phyloP scores from a whole-genome alignment of 495 filamentous ascomycete species.

The Penicillium samsonianum region DNA sequence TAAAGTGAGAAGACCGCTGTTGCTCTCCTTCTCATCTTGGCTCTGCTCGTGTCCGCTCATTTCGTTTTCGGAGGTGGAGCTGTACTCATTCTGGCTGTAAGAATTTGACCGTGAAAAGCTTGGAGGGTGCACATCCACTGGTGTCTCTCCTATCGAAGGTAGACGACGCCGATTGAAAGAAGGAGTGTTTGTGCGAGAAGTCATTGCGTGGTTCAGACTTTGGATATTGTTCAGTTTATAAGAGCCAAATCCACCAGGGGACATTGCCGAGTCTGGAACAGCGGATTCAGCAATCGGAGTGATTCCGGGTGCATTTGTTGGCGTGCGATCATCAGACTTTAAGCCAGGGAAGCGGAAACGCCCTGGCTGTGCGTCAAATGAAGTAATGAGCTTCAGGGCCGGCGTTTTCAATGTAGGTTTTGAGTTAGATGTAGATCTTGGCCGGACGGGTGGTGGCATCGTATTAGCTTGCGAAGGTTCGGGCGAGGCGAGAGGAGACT shows the following conservation, averaged over 20 bases:
- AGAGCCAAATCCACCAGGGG: conserved; percentile 68
- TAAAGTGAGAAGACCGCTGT: conserved; percentile 39
- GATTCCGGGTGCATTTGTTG: conserved; percentile 70
- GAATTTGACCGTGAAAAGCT: conserved; percentile 41
- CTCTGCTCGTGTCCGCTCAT: conserved; percentile 31
- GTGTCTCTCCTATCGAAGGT: conserved; percentile 83
- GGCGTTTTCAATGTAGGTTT: conserved; percentile 67
- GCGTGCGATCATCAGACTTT: conserved; percentile 68
- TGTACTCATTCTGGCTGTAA: conserved; percentile 48
- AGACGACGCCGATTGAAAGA: conserved; percentile 68
- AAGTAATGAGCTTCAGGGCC: conserved; percentile 90
- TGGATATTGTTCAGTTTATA: conserved; percentile 61
- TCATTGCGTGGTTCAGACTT: conserved; percentile 65
- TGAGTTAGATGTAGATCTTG: conserved; percentile 28
- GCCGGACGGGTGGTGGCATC: conserved; percentile 30
- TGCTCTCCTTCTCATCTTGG: conserved; percentile 31
- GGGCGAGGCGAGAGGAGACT: conserved; percentile 50
- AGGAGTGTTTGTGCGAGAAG: conserved; percentile 73
- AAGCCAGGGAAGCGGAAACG: conserved; percentile 68
- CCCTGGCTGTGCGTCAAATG: conserved; percentile 66
- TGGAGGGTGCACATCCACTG: conserved; percentile 56
- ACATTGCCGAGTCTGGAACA: conserved; percentile 80
- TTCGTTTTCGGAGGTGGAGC: conserved; percentile 49
- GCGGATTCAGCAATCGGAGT: conserved; percentile 95
- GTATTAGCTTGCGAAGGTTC: conserved; percentile 35